Conservation (phyloP, 1,284 basidiomycete species). For the Cutaneotrichosporon sp. region DNA sequence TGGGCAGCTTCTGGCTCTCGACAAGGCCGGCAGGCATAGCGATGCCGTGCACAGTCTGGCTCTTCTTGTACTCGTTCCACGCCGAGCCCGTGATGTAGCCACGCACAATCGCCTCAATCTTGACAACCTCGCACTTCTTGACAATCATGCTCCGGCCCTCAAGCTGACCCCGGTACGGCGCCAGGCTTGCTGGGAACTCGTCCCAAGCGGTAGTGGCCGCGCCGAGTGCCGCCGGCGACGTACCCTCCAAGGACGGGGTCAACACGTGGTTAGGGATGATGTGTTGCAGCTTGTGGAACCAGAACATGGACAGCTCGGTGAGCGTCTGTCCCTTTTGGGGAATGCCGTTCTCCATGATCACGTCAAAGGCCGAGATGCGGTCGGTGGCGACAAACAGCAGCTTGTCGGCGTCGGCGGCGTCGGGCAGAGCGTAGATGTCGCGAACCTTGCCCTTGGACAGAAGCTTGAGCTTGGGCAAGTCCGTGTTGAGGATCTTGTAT, state of each 20-base stretch:
- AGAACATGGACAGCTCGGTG: constrained; percentile 86
- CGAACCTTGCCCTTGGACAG: constrained; percentile 87
- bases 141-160: constrained; percentile 88
- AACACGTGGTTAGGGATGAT: constrained; percentile 85
- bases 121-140: constrained; percentile 78
- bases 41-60: constrained; percentile 84
- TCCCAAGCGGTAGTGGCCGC: constrained; percentile 54
- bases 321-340: constrained; percentile 89
- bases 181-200: constrained; percentile 65
- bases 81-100: constrained; percentile 95
- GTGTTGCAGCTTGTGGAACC: constrained; percentile 76
- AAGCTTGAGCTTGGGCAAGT: constrained; percentile 54
- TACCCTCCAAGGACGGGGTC: constrained; percentile 50
- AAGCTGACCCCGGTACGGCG: constrained; percentile 59
- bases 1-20: constrained; percentile 77
- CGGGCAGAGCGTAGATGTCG: constrained; percentile 73
- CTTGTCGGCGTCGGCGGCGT: constrained; percentile 53
- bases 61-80: constrained; percentile 88
- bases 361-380: constrained; percentile 94
- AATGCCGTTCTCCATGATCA: constrained; percentile 87
- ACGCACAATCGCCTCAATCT: constrained; percentile 94
- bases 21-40: constrained; percentile 66
- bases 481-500: constrained; percentile 33
- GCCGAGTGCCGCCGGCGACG: constrained; percentile 12
- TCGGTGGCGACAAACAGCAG: constrained; percentile 94